Conservation (phyloP, 2,329 filamentous ascomycete species). For the Aspergillus clavatus region DNA sequence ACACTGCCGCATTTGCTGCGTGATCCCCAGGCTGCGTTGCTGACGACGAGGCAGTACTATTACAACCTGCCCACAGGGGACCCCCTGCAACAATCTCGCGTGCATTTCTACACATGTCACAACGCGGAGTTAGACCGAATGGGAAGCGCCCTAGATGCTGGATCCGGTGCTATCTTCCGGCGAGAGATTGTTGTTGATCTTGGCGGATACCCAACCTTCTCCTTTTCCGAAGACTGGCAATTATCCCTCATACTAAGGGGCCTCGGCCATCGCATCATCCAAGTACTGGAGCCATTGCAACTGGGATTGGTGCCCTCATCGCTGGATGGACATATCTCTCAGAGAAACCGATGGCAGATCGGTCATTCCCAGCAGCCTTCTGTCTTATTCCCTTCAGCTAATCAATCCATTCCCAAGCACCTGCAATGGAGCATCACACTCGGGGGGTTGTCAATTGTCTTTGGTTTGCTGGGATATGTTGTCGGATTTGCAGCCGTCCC, state of each 20-base stretch:
- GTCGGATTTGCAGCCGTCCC: slow-evolving; percentile 19
- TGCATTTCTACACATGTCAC: slow-evolving; percentile 31
- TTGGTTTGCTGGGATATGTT: slow-evolving; percentile 12
- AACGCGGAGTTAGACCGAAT: slow-evolving; percentile 29
- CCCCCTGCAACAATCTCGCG: slow-evolving; percentile 27
- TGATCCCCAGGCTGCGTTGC: slow-evolving; percentile 24
- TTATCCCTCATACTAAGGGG: slow-evolving; percentile 30
- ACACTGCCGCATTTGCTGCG: slow-evolving; percentile 33
- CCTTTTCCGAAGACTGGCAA: slow-evolving; percentile 34
- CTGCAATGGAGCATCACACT: slow-evolving; percentile 20
- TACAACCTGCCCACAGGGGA: slow-evolving; percentile 31
- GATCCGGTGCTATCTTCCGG: slow-evolving; percentile 33
- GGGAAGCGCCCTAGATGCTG: slow-evolving; percentile 28
- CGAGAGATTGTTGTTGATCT: slow-evolving; percentile 26
- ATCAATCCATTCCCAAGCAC: slow-evolving; percentile 4
- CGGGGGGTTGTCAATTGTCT: slow-evolving; percentile 20
- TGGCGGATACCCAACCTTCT: slow-evolving; percentile 32
- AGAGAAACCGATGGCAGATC: slow-evolving; percentile 36
- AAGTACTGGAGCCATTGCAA: slow-evolving; percentile 31
- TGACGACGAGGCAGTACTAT: slow-evolving; percentile 33
- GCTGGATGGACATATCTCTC: slow-evolving; percentile 32
- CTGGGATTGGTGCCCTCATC: slow-evolving; percentile 32
- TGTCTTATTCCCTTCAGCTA: slow-evolving; percentile 10
- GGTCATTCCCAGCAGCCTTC: slow-evolving; percentile 26
- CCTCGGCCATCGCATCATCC: slow-evolving; percentile 25